Evolutionary conservation across 2,329 filamentous ascomycete genomes (phyloP), one percentile per base, ranked within the genome.

Genomic region (Trichothecium sympodiale): DNA sequence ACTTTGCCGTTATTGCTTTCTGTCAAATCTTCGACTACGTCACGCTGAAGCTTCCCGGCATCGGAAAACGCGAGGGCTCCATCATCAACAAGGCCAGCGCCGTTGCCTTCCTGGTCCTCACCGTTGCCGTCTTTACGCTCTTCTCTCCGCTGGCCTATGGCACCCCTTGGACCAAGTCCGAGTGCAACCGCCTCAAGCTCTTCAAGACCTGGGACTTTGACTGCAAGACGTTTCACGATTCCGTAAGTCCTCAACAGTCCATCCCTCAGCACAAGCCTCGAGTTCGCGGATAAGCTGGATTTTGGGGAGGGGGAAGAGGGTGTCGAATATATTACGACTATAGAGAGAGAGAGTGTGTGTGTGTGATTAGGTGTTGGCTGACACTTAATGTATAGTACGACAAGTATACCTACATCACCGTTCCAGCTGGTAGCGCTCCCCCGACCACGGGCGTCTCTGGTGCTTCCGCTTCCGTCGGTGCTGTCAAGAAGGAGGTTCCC

Each of bases 121-220:
- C 80, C 33, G 74, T 87, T 36, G 73, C 75, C 14, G 82, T 80
- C 5, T 98, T 96, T 55, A 70, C 72, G 2, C 65, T 95, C n/a
- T 93, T 86, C 56, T 77, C 88, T 8, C 91, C 91, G 28, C 69
- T 98, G 27, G 79, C 84, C 9, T 98, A 98, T 52, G 91, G 91
- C 42, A 95, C 94, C 55, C 68, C 78, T 35, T 98, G 91, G 91
- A 98, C 89, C 35, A 83, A 86, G 66, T 65, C 71, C 40, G 81
- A 91, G 52, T 98, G 91, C 70, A 79, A 77, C 47, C 77, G 77
- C 38, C 80, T 91, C 42, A 96, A 96, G 68, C 67, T 98, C 10
- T 80, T 96, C 54, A 67, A 72, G 39, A 80, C 77, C 2, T 98
- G 91, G 91, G 91, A 98, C 56, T 98, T 89, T 74, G 91, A 98